Conservation (phyloP, 306 rosid genomes). For the Fragaria ananassa region DNA sequence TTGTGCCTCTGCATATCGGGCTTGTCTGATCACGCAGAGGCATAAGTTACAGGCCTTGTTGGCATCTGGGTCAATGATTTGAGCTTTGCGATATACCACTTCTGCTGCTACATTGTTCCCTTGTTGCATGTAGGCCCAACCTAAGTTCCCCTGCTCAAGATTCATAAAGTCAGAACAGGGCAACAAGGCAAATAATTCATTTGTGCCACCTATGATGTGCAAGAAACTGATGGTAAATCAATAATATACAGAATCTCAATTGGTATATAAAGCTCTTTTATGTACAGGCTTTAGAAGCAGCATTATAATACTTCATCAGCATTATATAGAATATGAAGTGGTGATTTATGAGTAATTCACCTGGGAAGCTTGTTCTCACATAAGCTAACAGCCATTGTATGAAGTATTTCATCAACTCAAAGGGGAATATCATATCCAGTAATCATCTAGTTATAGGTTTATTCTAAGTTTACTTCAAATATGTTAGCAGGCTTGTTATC, state of each 20-base stretch:
- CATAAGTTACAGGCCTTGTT: conserved; percentile 84
- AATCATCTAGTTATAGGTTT: not conserved
- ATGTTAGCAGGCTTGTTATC: not conserved
- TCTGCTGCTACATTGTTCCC: conserved; percentile 62
- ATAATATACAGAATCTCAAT: too few relatives aligned
- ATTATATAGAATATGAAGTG: not conserved
- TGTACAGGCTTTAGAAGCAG: not conserved
- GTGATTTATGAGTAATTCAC: not conserved
- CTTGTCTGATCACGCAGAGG: conserved; percentile 61
- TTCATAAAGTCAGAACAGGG: not conserved
- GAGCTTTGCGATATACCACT: conserved; percentile 72
- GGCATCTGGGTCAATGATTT: conserved; percentile 71
- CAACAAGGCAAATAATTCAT: not conserved
- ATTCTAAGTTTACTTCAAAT: not conserved
- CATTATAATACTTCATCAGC: too few relatives aligned
- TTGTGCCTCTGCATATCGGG: conserved; percentile 52
- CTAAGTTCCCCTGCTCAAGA: conserved; percentile 70
- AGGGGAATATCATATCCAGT: not conserved
- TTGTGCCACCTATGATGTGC: not conserved
- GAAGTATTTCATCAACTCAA: not conserved
- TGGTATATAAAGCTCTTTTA: not conserved
- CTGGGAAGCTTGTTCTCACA: not conserved
- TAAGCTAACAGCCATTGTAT: not conserved
- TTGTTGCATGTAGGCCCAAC: conserved; percentile 97
- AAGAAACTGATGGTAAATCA: not conserved